phyloP scores from a whole-genome alignment of 129 eudicot species.

The Helichrysum umbraculigerum region DNA sequence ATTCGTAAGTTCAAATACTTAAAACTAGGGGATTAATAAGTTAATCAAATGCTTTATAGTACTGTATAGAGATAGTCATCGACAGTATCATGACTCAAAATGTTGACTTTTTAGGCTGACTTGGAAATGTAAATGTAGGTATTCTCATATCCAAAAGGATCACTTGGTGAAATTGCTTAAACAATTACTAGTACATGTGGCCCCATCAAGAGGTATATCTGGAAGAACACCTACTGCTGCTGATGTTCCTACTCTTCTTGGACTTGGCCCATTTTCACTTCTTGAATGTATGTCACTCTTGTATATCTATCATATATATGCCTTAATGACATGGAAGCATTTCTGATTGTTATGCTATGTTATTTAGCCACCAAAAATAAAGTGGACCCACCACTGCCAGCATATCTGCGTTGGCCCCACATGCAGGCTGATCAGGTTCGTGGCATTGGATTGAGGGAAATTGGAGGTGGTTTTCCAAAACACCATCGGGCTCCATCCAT shows the following conservation, averaged over 20 bases:
- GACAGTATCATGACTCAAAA: neutral
- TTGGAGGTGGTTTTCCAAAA: conserved; percentile 95
- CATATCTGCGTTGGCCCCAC: conserved; percentile 97
- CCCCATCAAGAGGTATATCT: conserved; percentile 52
- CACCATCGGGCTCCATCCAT: conserved; percentile 97
- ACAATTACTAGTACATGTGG: conserved; percentile 58
- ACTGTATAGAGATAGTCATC: neutral
- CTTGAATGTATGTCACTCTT: conserved; percentile 54
- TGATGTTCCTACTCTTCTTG: conserved; percentile 94
- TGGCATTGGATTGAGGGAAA: conserved; percentile 78
- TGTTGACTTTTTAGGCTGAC: conserved; percentile 15
- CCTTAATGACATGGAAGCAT: neutral
- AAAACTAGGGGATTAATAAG: neutral
- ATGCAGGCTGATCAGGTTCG: conserved; percentile 95
- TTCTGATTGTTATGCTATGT: conserved; percentile 12
- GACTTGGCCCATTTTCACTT: conserved; percentile 83
- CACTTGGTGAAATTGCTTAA: conserved; percentile 88
- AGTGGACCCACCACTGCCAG: conserved; percentile 50
- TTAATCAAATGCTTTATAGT: neutral
- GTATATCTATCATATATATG: neutral
- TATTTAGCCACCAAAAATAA: conserved; percentile 51
- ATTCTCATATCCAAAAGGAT: conserved; percentile 81
- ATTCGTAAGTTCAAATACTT: neutral
- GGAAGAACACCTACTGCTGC: conserved; percentile 77
- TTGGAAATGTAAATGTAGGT: conserved; percentile 45